phyloP scores from a whole-genome alignment of 805 yeast species.

The Wickerhamiella vanderwaltii region DNA sequence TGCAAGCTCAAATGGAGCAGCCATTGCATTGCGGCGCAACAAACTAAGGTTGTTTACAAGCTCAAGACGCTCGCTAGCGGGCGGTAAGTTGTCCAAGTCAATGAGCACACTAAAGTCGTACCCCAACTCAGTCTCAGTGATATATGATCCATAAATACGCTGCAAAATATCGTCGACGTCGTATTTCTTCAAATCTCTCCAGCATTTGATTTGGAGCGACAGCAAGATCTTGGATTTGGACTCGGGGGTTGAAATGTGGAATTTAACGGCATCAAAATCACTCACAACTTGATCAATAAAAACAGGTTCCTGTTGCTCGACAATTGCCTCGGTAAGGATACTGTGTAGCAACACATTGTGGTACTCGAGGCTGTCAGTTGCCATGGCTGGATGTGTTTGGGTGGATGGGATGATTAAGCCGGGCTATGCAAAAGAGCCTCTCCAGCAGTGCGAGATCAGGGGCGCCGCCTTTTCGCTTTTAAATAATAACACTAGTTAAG shows the following conservation, averaged over 20 bases:
- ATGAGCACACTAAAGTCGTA: constrained; percentile 69
- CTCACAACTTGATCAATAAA: constrained; percentile 72
- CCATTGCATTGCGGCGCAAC: constrained; percentile 75
- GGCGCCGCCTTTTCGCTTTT: too few relatives aligned
- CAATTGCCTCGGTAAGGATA: constrained; percentile 60
- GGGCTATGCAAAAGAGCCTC: too few relatives aligned
- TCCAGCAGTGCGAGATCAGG: too few relatives aligned
- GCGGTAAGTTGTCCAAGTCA: constrained; percentile 39
- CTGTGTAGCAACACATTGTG: constrained; percentile 73
- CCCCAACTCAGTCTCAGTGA: constrained; percentile 52
- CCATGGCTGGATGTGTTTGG: constrained; percentile 12
- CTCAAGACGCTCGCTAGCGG: constrained; percentile 36
- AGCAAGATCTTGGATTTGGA: constrained; percentile 51
- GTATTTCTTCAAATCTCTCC: constrained; percentile 56
- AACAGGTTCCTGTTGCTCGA: constrained; percentile 36
- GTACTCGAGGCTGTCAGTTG: constrained; percentile 76
- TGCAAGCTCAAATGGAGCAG: constrained; percentile 86
- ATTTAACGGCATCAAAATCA: constrained; percentile 92
- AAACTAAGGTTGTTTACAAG: constrained; percentile 56
- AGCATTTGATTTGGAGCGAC: constrained; percentile 64
- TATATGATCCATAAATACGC: constrained; percentile 41
- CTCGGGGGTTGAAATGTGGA: constrained; percentile 83
- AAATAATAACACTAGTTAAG: too few relatives aligned
- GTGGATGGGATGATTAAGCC: background rate
- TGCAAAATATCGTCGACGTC: constrained; percentile 36